Conservation (phyloP, 306 rosid genomes). For the Sophora flavescens region DNA sequence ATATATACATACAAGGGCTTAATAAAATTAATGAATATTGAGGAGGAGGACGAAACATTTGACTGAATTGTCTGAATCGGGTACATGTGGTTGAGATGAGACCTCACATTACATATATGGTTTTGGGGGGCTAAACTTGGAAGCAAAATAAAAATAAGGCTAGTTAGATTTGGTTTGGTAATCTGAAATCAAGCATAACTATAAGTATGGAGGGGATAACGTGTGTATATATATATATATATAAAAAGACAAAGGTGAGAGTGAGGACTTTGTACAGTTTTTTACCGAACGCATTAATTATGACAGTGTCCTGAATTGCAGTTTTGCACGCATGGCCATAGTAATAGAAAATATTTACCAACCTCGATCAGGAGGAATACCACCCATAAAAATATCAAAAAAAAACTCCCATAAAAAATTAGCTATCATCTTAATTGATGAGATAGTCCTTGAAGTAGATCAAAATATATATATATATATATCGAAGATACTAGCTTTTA, state of each 20-base stretch:
- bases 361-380: too few species aligned
- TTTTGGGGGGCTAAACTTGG: background rate
- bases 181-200: background rate
- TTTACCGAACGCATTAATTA: background rate
- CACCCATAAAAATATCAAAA: too few species aligned
- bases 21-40: background rate
- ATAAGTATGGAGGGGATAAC: background rate
- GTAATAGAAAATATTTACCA: too few species aligned
- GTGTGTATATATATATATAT: too few species aligned
- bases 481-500: too few species aligned
- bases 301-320: background rate
- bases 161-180: constrained; percentile 43
- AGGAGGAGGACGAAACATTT: constrained; percentile 28
- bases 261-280: background rate
- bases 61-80: constrained; percentile 28
- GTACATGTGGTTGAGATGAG: constrained; percentile 32
- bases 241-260: background rate
- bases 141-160: background rate
- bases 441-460: too few species aligned
- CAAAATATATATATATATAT: too few species aligned
- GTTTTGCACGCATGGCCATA: background rate
- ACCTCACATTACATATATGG: background rate
- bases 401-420: too few species aligned
- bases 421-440: too few species aligned
- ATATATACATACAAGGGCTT: background rate